Evolutionary conservation across 2,329 filamentous ascomycete species (phyloP).

Genomic region (Bipolaris cookei): DNA sequence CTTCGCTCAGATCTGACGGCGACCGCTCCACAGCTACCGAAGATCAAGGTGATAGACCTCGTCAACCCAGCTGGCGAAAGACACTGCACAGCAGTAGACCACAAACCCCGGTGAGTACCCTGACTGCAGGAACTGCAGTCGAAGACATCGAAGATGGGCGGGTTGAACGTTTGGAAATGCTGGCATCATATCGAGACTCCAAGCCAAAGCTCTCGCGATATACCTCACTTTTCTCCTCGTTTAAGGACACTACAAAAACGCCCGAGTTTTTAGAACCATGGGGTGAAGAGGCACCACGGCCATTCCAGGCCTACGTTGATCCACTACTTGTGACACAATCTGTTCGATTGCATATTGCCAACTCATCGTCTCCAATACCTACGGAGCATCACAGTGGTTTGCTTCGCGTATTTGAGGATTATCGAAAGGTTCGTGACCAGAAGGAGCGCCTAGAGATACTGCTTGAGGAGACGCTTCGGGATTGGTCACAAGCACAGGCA

Average conservation of each 20-base stretch:
- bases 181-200: conserved; percentile 41
- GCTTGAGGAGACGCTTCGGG: conserved; percentile 36
- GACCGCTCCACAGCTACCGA: conserved; percentile 14
- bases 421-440: conserved; percentile 45
- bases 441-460: conserved; percentile 39
- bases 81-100: conserved; percentile 32
- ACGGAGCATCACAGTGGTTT: conserved; percentile 47
- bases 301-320: conserved; percentile 29
- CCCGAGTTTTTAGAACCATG: conserved; percentile 39
- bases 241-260: conserved; percentile 30
- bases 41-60: conserved; percentile 26
- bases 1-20: conserved; percentile 9
- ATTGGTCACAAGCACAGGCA: conserved; percentile 38
- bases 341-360: conserved; percentile 36
- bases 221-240: conserved; percentile 43
- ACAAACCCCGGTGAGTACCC: conserved; percentile 24
- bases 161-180: conserved; percentile 39
- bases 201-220: conserved; percentile 51
- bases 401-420: conserved; percentile 53
- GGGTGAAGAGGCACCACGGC: conserved; percentile 26
- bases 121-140: conserved; percentile 22
- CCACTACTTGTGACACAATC: conserved; percentile 34
- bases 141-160: conserved; percentile 36
- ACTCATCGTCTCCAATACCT: conserved; percentile 34
- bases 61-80: conserved; percentile 32